Evolutionary conservation across 257 asterid genomes (phyloP), one percentile per base, ranked within the genome.

Genomic region (Scutellaria minor): DNA sequence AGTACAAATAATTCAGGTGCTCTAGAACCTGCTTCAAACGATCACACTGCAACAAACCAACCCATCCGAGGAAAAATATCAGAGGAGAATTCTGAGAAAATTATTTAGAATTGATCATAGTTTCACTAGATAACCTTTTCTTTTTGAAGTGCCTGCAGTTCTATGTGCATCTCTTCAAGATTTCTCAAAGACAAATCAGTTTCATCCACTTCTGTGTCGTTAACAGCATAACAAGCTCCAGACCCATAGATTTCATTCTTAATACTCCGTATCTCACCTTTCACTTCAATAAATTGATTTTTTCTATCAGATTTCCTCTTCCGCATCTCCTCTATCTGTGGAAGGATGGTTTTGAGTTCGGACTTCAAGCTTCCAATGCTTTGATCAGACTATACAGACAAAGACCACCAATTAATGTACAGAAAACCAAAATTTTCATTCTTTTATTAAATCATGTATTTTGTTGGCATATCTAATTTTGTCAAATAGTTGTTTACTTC

Each of bases 261-360:
- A 18, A 92, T 83, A 78, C 71, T 82, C 67, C 86, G 86, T 76
- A 90, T 87, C 83, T 88, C 95, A 75, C 77, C 86, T 67, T 86
- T 74, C 59, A 90, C 82, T 79, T 87, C 89, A 46, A 84, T 46
- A 75, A 95, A 90, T 76, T 95, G 96, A 40, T 76, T 86, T 77
- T 80, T 84, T 80, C 99, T 84, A 13, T 95, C 99, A 64, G 68
- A 71, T 78, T 85, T 88, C 85, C 92, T 87, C 79, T 85, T 95
- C 63, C 84, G 79, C 99, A 92, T 95, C 85, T 92, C 99, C 77
- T 95, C 96, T 74, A 90, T 73, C 82, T 92, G 87, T 50, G 98
- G 96, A 59, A 95, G 83, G 77, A 88, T 92, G 73, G 91, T 80
- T 78, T 79, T 75, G 59, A 88, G 95, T 75, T 95, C 96, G 50